These are phyloP conservation scores for Gynandropsis gynandra DNA, from an alignment of 345 rosid genomes.

Conservation along the genomic window DNA sequence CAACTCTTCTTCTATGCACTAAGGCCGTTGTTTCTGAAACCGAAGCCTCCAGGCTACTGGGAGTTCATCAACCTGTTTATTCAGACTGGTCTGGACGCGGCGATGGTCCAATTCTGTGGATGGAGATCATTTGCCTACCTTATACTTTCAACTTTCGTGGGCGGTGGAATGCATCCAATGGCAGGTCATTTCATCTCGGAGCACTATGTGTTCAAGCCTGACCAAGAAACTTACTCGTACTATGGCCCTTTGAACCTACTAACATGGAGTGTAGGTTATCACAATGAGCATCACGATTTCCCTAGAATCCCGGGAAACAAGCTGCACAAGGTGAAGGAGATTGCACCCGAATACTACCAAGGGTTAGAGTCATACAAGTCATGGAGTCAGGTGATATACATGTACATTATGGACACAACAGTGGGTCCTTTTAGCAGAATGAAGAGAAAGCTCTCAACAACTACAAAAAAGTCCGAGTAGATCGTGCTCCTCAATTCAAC, in stretches of 20 bases:
- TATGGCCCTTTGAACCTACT: constrained; percentile 76
- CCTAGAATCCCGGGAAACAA: constrained; percentile 78
- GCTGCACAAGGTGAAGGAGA: constrained; percentile 76
- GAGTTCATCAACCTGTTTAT: constrained; percentile 51
- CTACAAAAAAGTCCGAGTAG: constrained; percentile 50
- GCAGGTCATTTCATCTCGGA: constrained; percentile 91
- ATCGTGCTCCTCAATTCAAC: background rate
- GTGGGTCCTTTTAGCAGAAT: constrained; percentile 75
- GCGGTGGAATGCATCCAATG: constrained; percentile 92
- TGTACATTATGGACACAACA: constrained; percentile 63
- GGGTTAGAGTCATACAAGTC: constrained; percentile 53
- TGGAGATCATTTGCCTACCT: constrained; percentile 67
- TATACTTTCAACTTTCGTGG: constrained; percentile 82
- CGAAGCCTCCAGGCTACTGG: constrained; percentile 83
- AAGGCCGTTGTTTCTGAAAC: constrained; percentile 71
- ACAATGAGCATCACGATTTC: constrained; percentile 92
- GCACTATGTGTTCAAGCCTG: constrained; percentile 71
- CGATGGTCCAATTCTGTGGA: constrained; percentile 52
- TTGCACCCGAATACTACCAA: constrained; percentile 73
- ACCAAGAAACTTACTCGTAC: constrained; percentile 83
- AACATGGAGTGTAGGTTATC: constrained; percentile 82
- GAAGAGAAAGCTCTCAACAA: constrained; percentile 58
- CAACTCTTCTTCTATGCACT: constrained; percentile 90
- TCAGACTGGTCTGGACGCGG: constrained; percentile 50
- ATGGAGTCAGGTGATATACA: constrained; percentile 87